These are phyloP conservation scores for Neobulgaria alba DNA, from an alignment of 2,329 filamentous ascomycete genomes.

Conservation along the genomic window DNA sequence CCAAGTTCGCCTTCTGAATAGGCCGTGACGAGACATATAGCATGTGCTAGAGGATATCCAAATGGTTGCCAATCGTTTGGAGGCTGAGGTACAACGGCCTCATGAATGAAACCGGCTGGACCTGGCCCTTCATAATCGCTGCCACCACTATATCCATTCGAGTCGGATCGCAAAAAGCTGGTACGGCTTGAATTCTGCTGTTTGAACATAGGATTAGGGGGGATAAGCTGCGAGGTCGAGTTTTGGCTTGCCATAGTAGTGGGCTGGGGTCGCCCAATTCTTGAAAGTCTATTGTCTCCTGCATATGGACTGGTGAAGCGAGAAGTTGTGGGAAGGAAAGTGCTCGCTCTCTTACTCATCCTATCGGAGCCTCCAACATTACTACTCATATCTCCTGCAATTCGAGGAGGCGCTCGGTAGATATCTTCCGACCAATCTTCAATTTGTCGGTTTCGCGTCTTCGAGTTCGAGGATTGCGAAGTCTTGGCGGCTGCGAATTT, in stretches of 20 bases:
- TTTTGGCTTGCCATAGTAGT: constrained; percentile 93
- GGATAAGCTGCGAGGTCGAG: constrained; percentile 62
- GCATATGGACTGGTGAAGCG: constrained; percentile 89
- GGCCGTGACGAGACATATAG: constrained; percentile 89
- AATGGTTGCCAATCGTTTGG: constrained; percentile 97
- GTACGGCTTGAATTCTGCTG: constrained; percentile 52
- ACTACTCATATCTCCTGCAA: constrained; percentile 65
- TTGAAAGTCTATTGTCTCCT: constrained; percentile 54
- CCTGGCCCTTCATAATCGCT: constrained; percentile 63
- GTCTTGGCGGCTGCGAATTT: constrained; percentile 81
- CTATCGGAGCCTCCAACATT: constrained; percentile 57
- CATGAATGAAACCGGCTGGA: constrained; percentile 91
- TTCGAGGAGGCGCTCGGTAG: constrained; percentile 77
- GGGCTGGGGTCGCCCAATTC: constrained; percentile 45
- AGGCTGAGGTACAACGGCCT: constrained; percentile 90
- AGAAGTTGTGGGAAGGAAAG: constrained; percentile 85
- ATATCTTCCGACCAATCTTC: constrained; percentile 98
- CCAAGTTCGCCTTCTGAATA: constrained; percentile 95
- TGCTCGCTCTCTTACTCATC: constrained; percentile 69
- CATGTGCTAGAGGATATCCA: constrained; percentile 86
- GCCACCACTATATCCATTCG: constrained; percentile 39
- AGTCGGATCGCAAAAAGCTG: constrained; percentile 56
- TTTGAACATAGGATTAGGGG: constrained; percentile 64
- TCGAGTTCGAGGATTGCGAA: constrained; percentile 69
- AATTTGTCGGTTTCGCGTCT: constrained; percentile 84